Base-by-base conservation (phyloP, 2,329 filamentous ascomycete genomes). In the Pseudogymnoascus sp. region DNA sequence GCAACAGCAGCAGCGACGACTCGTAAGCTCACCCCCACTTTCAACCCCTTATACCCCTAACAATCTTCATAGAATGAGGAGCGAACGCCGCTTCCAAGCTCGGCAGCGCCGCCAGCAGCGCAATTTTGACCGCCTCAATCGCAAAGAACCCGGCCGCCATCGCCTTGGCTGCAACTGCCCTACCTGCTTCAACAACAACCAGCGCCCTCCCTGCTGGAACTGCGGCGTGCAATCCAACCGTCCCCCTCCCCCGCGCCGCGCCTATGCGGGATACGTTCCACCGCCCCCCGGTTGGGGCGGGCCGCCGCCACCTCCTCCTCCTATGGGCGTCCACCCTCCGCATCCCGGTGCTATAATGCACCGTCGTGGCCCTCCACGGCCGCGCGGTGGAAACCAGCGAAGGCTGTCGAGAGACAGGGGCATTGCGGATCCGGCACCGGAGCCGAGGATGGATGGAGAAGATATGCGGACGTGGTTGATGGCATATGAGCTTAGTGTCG, bases 381-480 rank as follows among this genome's bases (percentile, higher is more conserved):
- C 63, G 5, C 62, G 9, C 28, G 63, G 65, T 2, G 62, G 65
- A 25, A 61, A 64, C 37, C 65, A 65, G 28, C 63, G 65, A 59
- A 61, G 66, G 39, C 61, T 60, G 9, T 62, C 65, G 6, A 59
- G 64, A 39, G 66, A 65, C 9, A 62, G 63, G 32, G 43, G 59
- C 2, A 8, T 61, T 6, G 65, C 65, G 18, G 67, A 67, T 11
- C 43, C 63, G 11, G 39, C 57, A 6, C 18, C 25, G 9, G 68
- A 68, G 18, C 65, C 66, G 28, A 61, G 67, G 35, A 69, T 80
- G 68, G 69, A 71, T 6, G 72, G 72, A 32, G 75, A 79, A 64
- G 78, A 80, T 67, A 66, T 79, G 63, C 72, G 73, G 12, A 77
- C 77, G 3, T 81, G 78, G 77, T 72, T 78, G 3, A 69, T 78